phyloP scores from a whole-genome alignment of 2,329 filamentous ascomycete species.

The Colletotrichum sp. region DNA sequence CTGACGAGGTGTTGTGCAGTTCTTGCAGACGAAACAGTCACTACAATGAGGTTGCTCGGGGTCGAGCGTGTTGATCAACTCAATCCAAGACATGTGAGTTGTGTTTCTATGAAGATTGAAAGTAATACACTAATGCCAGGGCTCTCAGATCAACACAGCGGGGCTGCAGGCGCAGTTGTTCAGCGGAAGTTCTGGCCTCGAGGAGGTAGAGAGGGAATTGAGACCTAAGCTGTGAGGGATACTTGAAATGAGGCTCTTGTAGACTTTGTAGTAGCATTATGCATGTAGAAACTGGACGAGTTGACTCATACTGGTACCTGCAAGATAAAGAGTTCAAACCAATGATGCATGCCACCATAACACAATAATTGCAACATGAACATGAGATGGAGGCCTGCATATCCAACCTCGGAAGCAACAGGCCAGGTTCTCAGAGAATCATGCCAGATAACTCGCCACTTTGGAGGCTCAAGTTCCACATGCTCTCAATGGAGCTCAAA shows the following conservation, averaged over 20 bases:
- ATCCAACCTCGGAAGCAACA: neutral
- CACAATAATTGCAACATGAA: neutral
- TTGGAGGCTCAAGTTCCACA: neutral
- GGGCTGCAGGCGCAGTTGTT: conserved; percentile 22
- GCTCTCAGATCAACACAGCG: conserved; percentile 18
- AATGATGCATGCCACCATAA: neutral
- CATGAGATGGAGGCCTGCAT: neutral
- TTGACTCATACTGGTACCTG: accelerated
- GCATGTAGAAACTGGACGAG: neutral
- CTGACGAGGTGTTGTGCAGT: conserved; percentile 18
- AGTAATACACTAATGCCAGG: accelerated
- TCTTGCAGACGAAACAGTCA: conserved; percentile 28
- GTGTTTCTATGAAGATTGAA: accelerated
- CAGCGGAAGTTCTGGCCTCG: conserved; percentile 24
- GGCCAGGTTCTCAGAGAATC: neutral
- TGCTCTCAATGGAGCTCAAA: neutral
- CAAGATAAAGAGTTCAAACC: accelerated
- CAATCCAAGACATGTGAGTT: conserved; percentile 26
- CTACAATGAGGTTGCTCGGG: conserved; percentile 30
- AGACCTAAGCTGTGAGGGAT: neutral
- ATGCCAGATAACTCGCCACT: neutral
- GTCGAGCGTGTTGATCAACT: conserved; percentile 27
- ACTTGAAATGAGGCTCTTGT: too few species aligned
- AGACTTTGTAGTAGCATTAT: neutral
- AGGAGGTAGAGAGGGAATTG: conserved; percentile 21